Base-by-base conservation (phyloP, 2,329 filamentous ascomycete genomes). In the Neopestalotiopsis sp. region DNA sequence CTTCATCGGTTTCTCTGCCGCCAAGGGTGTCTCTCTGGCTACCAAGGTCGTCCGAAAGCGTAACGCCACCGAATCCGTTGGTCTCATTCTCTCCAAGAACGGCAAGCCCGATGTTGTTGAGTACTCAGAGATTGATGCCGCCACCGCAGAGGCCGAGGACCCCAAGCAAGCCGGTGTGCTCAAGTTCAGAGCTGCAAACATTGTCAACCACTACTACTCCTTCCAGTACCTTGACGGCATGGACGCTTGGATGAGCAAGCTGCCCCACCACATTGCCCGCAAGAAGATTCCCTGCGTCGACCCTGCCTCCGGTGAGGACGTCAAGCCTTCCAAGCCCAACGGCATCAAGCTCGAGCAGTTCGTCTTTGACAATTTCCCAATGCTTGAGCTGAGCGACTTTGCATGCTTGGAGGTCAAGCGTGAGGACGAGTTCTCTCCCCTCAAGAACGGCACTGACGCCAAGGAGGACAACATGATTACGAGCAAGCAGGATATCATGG, bases 41-140 rank as follows among this genome's bases (percentile, higher is more conserved):
- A 99, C 96, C 75, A 99, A 99, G 87, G 96, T 98, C n/a, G 96
- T 99, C 70, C 94, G 96, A 75, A 99, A 99, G 90, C 94, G 96
- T 76, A 93, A 95, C 79, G 95, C 96, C 66, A 97, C 94, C 78
- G 96, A 99, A 85, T 94, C 94, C 1, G 96, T 99, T 49, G 96
- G 96, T 60, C 87, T 99, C 71, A 98, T 99, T 77, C 84, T 99
- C 68, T 91, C 92, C 78, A 97, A 97, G 89, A 97, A 98, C 81
- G 95, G 95, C 81, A 94, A 93, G 83, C 96, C 96, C 52, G 96
- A 97, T 78, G 96, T 99, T 3, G 95, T 99, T 67, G 96, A 99
- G 84, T 99, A 99, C 87, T 97, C 94, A 5, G 96, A 99, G 85
- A 98, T 99, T 75, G 93, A 97, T 85, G 83, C 89, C 73, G 91